Percentiles rank a stretch among this genome's conserved stretches.
Conservation (phyloP, 2,329 filamentous ascomycete species). For the Didymellaceae sp. region DNA sequence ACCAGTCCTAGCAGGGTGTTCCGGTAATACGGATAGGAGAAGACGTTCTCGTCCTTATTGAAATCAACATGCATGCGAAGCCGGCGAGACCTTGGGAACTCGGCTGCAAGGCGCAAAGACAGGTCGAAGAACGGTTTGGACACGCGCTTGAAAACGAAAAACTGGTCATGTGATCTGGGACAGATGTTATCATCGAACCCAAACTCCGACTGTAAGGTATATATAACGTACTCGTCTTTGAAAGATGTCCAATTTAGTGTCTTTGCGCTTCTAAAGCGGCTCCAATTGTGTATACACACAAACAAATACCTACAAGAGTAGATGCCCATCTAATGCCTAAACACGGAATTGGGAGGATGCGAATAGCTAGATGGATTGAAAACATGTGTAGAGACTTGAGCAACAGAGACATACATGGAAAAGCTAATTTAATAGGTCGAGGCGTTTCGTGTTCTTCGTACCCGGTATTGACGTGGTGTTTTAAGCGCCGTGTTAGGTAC, state of each 20-base stretch:
- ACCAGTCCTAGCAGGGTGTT: neutral
- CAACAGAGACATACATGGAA: neutral
- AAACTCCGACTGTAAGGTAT: neutral
- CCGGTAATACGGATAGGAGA: neutral
- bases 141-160: constrained; percentile 46
- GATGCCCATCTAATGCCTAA: neutral
- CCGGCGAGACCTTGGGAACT: constrained; percentile 32
- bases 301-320: neutral
- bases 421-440: too few species aligned
- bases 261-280: neutral
- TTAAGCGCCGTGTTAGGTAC: too few species aligned
- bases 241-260: neutral
- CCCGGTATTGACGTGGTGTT: too few species aligned
- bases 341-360: neutral
- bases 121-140: constrained; percentile 41
- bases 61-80: neutral
- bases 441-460: too few species aligned
- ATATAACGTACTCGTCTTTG: neutral
- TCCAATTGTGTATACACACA: neutral
- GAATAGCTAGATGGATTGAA: neutral
- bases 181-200: too few species aligned
- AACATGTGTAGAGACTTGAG: neutral
- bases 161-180: constrained; percentile 27
- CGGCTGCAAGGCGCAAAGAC: constrained; percentile 40
- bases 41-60: neutral